These are phyloP conservation scores for Sapria himalayana DNA, from an alignment of 345 rosid species.

Conservation along the genomic window DNA sequence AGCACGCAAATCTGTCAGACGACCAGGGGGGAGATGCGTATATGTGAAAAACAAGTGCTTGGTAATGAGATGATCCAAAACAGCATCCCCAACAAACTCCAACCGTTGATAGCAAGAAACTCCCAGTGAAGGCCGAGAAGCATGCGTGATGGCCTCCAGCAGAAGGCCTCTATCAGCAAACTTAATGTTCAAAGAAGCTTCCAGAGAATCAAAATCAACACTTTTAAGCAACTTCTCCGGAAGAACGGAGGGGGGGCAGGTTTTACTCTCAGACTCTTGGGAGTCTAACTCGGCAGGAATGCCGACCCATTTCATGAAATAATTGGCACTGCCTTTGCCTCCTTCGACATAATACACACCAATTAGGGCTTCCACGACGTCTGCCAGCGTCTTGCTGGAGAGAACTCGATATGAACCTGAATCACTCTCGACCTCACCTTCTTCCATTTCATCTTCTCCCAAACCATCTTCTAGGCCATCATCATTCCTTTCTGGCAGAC, in stretches of 20 bases:
- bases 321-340: constrained; percentile 66
- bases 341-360: constrained; percentile 95
- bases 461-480: constrained; percentile 12
- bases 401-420: constrained; percentile 85
- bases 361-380: constrained; percentile 94
- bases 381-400: constrained; percentile 93
- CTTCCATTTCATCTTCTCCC: constrained; percentile 70
- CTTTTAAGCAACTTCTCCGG: constrained; percentile 63
- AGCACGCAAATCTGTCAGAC: constrained; percentile 92
- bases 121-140: constrained; percentile 90
- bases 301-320: constrained; percentile 94
- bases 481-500: constrained; percentile 9
- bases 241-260: constrained; percentile 22
- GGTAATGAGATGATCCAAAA: constrained; percentile 87
- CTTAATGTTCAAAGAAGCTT: constrained; percentile 44
- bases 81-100: constrained; percentile 97
- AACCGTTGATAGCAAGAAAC: constrained; percentile 85
- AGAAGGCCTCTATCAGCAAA: constrained; percentile 41
- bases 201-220: constrained; percentile 51
- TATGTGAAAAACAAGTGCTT: constrained; percentile 78
- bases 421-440: constrained; percentile 87
- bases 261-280: constrained; percentile 25
- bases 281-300: constrained; percentile 63
- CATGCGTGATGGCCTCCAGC: constrained; percentile 90
- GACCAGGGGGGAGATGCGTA: constrained; percentile 83